Evolutionary conservation across 2,329 filamentous ascomycete species (phyloP), one percentile per base, ranked within the genome.

Genomic region (Pseudogymnoascus sp.): DNA sequence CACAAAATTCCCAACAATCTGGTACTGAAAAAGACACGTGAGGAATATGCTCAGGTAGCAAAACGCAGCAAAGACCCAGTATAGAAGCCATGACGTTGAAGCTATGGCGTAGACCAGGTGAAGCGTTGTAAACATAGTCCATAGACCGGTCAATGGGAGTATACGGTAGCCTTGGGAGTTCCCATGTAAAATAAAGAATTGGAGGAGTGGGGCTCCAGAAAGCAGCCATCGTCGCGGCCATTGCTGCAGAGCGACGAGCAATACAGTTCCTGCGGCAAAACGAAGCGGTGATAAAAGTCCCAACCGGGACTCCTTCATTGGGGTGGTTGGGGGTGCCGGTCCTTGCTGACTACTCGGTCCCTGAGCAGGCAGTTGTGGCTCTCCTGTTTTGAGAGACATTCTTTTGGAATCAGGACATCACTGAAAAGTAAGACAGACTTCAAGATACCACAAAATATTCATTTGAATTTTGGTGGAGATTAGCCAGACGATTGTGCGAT

Each of bases 51-150:
- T 63, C 1, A 75, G 73, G 66, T 78, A 81, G 65, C 78, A 80
- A 0, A 65, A 55, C 0, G 68, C 66, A 2, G 73, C 67, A 65
- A 79, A 82, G 1, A 75, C 65, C 66, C 74, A 75, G 61, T 78
- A 77, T 0, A 82, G 72, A 1, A 82, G 74, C 80, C 80, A 82
- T 65, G 80, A 82, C 12, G 79, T 82, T 10, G 79, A 73, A 52
- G 73, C 75, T 9, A 82, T 70, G 2, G 75, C 73, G 66, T 81
- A 82, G 0, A 71, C 64, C 2, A 81, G 68, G 64, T 81, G 80
- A 27, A 81, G 65, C 0, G 75, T 76, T 1, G 76, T 69, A 59
- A 82, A 71, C 1, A 80, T 65, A 0, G 77, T 74, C 78, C 79
- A 81, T 2, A 81, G 66, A 1, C 78, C 77, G 29, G 79, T 68